Conservation (phyloP, 2,329 filamentous ascomycete species). For the Claviceps quebecensis region DNA sequence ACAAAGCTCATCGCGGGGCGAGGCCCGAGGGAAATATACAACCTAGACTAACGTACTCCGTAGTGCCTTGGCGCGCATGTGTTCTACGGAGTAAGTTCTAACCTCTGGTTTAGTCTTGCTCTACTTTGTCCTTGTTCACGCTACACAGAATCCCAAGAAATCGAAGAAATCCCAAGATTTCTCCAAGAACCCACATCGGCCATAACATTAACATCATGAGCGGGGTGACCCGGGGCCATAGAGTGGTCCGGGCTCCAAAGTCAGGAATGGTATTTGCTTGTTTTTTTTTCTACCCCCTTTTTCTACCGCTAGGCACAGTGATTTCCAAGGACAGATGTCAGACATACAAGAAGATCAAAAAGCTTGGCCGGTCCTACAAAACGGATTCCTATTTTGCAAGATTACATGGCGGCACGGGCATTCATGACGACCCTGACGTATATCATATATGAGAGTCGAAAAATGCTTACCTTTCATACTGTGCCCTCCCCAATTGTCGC, state of each 20-base stretch:
- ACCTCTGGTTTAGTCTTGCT: too few species aligned
- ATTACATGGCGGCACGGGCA: neutral
- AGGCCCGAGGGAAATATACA: neutral
- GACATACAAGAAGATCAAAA: neutral
- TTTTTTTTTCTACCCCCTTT: neutral
- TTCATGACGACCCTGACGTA: neutral
- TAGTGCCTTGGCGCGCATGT: too few species aligned
- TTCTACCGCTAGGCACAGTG: neutral
- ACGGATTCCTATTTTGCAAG: neutral
- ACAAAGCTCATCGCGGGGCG: neutral
- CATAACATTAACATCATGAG: neutral
- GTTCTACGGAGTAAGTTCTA: too few species aligned
- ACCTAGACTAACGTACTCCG: too few species aligned
- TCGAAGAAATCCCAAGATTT: too few species aligned
- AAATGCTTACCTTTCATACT: neutral
- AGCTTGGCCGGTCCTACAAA: neutral
- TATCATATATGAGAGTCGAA: neutral
- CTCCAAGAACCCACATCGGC: too few species aligned
- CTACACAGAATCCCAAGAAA: too few species aligned
- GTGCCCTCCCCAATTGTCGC: too few species aligned
- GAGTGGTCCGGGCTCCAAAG: neutral
- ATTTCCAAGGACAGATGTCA: neutral
- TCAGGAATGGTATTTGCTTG: neutral
- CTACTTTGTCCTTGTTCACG: too few species aligned
- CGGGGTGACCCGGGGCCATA: neutral